Percentiles rank a stretch among this genome's conserved stretches.
phyloP scores from a whole-genome alignment of 345 rosid genomes.

The Lepidium didymum region DNA sequence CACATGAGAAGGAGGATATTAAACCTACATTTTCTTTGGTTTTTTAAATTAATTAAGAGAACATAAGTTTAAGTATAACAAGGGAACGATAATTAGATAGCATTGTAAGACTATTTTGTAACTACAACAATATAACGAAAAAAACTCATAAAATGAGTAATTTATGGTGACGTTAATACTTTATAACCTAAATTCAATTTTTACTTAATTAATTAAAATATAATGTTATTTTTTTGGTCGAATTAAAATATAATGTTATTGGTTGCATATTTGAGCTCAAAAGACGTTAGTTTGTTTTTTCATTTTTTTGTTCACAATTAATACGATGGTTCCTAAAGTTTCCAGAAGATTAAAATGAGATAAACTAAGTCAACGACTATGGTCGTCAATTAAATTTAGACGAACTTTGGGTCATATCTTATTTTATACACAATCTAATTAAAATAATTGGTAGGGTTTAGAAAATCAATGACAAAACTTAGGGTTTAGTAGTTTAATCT shows the following conservation, averaged over 20 bases:
- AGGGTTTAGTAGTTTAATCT: constrained; percentile 17
- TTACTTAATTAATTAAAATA: neutral
- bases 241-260: neutral
- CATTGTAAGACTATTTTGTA: neutral
- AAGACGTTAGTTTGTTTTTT: neutral
- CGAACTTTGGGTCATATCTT: constrained; percentile 10
- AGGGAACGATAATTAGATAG: neutral
- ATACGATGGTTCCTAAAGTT: constrained; percentile 16
- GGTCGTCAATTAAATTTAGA: constrained; percentile 20
- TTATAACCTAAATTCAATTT: neutral
- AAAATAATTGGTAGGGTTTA: constrained; percentile 7
- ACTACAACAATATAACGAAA: neutral
- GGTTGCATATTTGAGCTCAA: neutral
- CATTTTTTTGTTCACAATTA: neutral
- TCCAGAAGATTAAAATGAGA: constrained; percentile 19
- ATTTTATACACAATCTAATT: constrained; percentile 15
- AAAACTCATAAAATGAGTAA: neutral
- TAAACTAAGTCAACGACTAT: constrained; percentile 23
- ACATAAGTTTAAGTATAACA: neutral
- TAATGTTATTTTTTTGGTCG: no score
- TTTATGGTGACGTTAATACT: neutral
- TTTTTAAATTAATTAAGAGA: neutral
- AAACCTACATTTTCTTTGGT: neutral
- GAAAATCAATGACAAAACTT: neutral
- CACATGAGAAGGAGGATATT: neutral